phyloP scores from a whole-genome alignment of 306 rosid species.

The Vigna trinervia region DNA sequence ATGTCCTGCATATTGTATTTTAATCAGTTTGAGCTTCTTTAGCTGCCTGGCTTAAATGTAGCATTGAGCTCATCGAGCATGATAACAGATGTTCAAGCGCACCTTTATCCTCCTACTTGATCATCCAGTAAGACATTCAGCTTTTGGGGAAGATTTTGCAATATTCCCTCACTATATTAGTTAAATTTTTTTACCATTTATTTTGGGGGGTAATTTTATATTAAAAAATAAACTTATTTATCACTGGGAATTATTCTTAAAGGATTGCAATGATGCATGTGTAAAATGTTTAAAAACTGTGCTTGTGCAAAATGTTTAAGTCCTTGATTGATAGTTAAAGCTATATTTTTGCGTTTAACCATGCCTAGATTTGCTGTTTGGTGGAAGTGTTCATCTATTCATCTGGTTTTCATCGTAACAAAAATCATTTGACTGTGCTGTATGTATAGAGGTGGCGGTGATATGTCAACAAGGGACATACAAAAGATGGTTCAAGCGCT shows the following conservation, averaged over 20 bases:
- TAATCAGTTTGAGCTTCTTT: not conserved
- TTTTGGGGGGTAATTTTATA: conserved; percentile 14
- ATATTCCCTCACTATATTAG: not conserved
- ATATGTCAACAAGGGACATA: conserved; percentile 88
- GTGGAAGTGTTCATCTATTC: conserved; percentile 24
- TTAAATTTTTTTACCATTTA: not conserved
- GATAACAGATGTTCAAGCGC: not conserved
- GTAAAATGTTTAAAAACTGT: not conserved
- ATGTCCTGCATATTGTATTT: conserved; percentile 5
- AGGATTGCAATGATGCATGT: conserved; percentile 20
- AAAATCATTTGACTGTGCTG: conserved; percentile 39
- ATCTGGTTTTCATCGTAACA: conserved; percentile 24
- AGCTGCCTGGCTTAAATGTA: not conserved
- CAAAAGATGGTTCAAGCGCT: conserved; percentile 98
- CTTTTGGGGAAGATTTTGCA: not conserved
- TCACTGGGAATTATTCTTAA: not conserved
- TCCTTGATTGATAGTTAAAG: conserved; percentile 18
- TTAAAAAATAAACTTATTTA: not conserved
- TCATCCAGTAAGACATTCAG: not conserved
- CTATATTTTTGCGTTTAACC: not conserved
- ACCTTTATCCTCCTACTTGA: not conserved
- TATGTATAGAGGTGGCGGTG: conserved; percentile 66
- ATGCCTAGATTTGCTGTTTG: conserved; percentile 31
- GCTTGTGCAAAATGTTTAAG: conserved; percentile 12
- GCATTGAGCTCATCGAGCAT: not conserved